A percentile compares a stretch with the other conserved stretches of the same genome.
These are phyloP conservation scores for Bretschneidera sinensis DNA, from an alignment of 345 rosid species.

Conservation along the genomic window DNA sequence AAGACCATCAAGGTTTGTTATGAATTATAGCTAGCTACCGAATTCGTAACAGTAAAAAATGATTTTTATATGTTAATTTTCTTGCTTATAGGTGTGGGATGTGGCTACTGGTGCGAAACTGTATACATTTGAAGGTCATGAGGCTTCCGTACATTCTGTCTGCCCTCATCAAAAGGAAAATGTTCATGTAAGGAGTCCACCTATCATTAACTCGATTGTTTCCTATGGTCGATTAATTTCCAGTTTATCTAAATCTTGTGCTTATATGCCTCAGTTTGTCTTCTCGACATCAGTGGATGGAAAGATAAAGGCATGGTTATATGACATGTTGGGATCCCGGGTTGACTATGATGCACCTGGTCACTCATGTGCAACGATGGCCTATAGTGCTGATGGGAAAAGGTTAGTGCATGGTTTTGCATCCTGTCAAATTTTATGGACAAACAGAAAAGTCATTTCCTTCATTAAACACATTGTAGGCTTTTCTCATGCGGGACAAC, in stretches of 20 bases:
- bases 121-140: slow-evolving; percentile 71
- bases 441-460: neutral
- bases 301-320: slow-evolving; percentile 42
- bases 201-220: neutral
- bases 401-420: slow-evolving; percentile 20
- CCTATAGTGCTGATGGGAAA: slow-evolving; percentile 37
- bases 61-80: neutral
- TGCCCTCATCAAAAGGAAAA: slow-evolving; percentile 55
- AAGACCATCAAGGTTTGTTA: slow-evolving; percentile 56
- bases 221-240: neutral
- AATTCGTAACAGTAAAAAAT: neutral
- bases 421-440: slow-evolving; percentile 6
- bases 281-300: slow-evolving; percentile 32
- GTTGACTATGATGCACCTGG: slow-evolving; percentile 41
- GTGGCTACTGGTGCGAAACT: slow-evolving; percentile 40
- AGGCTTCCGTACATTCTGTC: slow-evolving; percentile 64
- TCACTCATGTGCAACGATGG: slow-evolving; percentile 29
- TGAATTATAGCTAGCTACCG: neutral
- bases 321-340: slow-evolving; percentile 31
- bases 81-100: slow-evolving; percentile 57
- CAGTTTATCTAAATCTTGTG: neutral
- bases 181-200: slow-evolving; percentile 38
- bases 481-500: slow-evolving; percentile 44
- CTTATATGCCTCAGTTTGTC: slow-evolving; percentile 20
- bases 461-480: slow-evolving; percentile 15